phyloP scores from a whole-genome alignment of 2,329 filamentous ascomycete species.

The Cordyceps cateniannulata region DNA sequence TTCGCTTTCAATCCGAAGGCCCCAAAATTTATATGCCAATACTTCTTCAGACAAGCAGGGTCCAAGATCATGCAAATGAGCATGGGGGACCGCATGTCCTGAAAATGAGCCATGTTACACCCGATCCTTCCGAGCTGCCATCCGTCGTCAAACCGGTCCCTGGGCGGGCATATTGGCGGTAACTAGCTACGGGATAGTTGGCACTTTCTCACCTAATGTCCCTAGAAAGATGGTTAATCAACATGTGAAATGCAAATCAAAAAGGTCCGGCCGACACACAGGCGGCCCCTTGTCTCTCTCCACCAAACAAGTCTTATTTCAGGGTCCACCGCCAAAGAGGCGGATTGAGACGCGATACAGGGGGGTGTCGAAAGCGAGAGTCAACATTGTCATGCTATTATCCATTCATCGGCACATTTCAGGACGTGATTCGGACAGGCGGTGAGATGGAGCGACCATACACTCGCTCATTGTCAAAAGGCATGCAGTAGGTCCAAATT shows the following conservation, averaged over 20 bases:
- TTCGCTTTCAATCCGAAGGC: no score
- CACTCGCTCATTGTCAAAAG: not conserved
- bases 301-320: slow-evolving; percentile 7
- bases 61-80: no score
- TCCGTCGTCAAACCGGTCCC: no score
- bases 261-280: slow-evolving; percentile 1
- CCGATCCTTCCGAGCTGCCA: no score
- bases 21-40: no score
- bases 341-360: not conserved
- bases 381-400: not conserved
- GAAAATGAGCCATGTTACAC: no score
- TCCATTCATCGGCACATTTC: not conserved
- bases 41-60: no score
- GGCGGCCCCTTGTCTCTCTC: not conserved
- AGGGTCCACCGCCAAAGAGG: slow-evolving; percentile 3
- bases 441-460: not conserved
- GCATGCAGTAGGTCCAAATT: not conserved
- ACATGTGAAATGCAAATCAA: not conserved
- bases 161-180: no score
- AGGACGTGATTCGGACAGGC: not conserved
- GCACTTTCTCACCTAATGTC: no score
- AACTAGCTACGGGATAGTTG: no score
- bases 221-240: no score
- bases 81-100: no score
- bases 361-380: not conserved